Conservation (phyloP, 2,329 filamentous ascomycete species). For the Xylaria sp. region DNA sequence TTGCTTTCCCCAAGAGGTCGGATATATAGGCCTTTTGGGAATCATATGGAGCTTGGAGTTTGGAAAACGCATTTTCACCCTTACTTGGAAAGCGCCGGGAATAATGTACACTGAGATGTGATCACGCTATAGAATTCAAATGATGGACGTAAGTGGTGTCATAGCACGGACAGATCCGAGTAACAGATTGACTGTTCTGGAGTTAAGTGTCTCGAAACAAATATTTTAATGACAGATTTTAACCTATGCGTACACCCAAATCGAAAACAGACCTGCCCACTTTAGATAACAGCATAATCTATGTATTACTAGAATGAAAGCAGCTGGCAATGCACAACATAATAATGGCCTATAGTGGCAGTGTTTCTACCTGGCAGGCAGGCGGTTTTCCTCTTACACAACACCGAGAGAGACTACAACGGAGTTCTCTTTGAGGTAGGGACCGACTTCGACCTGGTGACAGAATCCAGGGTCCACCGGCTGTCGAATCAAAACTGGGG, state of each 20-base stretch:
- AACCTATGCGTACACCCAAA: too few species aligned
- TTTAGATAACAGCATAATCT: too few species aligned
- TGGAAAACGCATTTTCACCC: not conserved
- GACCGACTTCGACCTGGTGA: slow-evolving; percentile 8
- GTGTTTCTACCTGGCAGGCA: not conserved
- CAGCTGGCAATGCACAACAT: not conserved
- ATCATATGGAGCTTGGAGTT: slow-evolving; percentile 20
- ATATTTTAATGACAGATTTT: not conserved
- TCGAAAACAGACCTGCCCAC: too few species aligned
- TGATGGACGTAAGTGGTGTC: not conserved
- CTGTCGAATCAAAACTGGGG: slow-evolving; percentile 7
- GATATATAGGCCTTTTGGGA: slow-evolving; percentile 4
- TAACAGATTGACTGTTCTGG: not conserved
- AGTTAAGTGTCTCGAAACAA: not conserved
- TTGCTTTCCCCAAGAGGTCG: not conserved
- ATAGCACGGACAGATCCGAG: not conserved
- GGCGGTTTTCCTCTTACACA: slow-evolving; percentile 4
- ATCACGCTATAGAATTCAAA: not conserved
- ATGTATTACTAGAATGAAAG: too few species aligned
- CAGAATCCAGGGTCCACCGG: slow-evolving; percentile 16
- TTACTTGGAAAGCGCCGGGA: not conserved
- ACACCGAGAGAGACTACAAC: slow-evolving; percentile 1
- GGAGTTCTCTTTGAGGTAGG: slow-evolving; percentile 31
- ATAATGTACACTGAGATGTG: not conserved
- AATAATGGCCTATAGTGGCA: not conserved